phyloP scores from a whole-genome alignment of 1,139 yeast species.

The Groenewaldozyma auringiensis region DNA sequence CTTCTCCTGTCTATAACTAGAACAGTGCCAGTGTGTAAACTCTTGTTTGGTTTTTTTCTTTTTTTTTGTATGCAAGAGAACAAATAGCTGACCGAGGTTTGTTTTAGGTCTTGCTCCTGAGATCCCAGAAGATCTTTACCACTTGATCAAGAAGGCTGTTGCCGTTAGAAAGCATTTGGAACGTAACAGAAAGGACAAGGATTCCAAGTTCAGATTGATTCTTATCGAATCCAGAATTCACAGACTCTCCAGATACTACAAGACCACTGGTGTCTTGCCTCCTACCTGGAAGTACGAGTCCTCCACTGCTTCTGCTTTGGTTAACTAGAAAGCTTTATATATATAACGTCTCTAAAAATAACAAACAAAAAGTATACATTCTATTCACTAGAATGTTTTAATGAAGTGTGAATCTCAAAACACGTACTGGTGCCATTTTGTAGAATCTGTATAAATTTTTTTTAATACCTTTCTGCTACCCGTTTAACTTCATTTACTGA shows the following conservation, averaged over 20 bases:
- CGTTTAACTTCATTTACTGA: too few relatives aligned
- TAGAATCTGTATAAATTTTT: too few relatives aligned
- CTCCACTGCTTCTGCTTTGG: constrained; percentile 99
- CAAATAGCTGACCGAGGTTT: constrained; percentile 34
- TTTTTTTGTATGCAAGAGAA: constrained; percentile 9
- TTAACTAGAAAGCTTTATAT: constrained; percentile 29
- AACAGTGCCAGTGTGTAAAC: constrained; percentile 22
- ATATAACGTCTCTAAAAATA: constrained; percentile 3
- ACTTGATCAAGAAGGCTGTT: constrained; percentile 98
- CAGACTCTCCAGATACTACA: constrained; percentile 99
- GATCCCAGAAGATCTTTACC: constrained; percentile 99
- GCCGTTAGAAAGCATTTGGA: constrained; percentile 99
- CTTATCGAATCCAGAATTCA: constrained; percentile 99
- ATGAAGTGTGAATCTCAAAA: too few relatives aligned
- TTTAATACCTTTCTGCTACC: too few relatives aligned
- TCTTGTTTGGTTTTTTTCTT: constrained; percentile 32
- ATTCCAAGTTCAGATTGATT: constrained; percentile 99
- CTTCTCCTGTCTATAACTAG: constrained; percentile 1
- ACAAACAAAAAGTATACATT: too few relatives aligned
- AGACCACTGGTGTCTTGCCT: constrained; percentile 97
- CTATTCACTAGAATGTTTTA: too few relatives aligned
- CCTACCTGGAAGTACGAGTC: constrained; percentile 99
- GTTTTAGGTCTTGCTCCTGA: constrained; percentile 86
- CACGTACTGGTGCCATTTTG: too few relatives aligned
- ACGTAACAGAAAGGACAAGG: constrained; percentile 99